Evolutionary conservation across 2,329 filamentous ascomycete species (phyloP), one percentile per base, ranked within the genome.

Genomic region (Sarocladium strictum): DNA sequence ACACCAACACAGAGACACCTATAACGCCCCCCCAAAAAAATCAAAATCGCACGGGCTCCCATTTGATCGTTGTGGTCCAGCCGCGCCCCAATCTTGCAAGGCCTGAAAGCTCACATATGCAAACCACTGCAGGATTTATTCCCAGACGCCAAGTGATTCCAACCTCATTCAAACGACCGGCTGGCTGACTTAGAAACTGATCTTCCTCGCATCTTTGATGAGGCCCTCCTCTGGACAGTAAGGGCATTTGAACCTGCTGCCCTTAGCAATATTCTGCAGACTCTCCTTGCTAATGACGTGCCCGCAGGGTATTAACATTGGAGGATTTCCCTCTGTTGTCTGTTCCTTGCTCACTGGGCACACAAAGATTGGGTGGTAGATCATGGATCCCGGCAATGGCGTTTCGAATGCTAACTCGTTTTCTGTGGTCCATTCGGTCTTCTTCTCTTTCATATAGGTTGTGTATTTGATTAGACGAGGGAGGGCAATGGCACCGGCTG

Each of bases 311-410:
- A 99, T 85, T 82, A 97, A 94, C 88, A 97, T 95, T 2, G 94
- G 91, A 11, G 94, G 94, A 68, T 99, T 99, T 23, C 79, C 74
- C 64, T 96, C 91, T 0, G 93, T 99, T 0, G 89, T 91, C 70
- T 99, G 94, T 67, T 97, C 94, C 69, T 97, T 97, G 63, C 87
- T 92, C 4, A 99, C 94, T 0, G 94, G 94, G 65, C 94, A 99
- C 40, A 99, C 94, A 67, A 99, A 99, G 65, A 99, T 97, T 55
- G 89, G 89, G 69, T 99, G 94, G 75, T 96, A 99, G 50, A 85
- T 75, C 79, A 83, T 83, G 60, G 75, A 78, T 51, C 69, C 65
- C 1, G 82, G 81, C 2, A 85, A 71, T 2, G 81, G 78, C 1
- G 81, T 85, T 63, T 89, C 79, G 66, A 92, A 94, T 0, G 93